Base-by-base conservation (phyloP, 2,329 filamentous ascomycete genomes). In the Zymoseptoria tritici region DNA sequence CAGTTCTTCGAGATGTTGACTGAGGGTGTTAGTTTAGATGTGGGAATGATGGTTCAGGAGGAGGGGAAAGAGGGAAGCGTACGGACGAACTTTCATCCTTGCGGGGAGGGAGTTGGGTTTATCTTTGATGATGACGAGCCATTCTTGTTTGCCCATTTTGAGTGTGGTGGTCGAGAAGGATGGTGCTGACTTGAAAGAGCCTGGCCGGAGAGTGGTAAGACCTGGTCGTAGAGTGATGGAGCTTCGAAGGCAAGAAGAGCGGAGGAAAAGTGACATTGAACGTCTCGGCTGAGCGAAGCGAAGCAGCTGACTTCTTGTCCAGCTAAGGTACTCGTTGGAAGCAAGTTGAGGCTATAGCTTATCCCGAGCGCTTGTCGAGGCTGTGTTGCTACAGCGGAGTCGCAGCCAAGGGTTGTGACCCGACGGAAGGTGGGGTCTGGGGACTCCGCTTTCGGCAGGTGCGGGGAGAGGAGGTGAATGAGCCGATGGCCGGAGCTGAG, bases 1-100 rank as follows among this genome's bases (percentile, higher is more conserved):
- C 60, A 89, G 71, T 60, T 79, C 79, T 56, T 77, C 77, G 13
- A 90, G 80, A 68, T 90, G 88, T 58, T 75, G 65, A 56, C 75
- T 75, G 59, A 16, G 16, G n/a, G n/a, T 29, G 21, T n/a, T 42
- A 54, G 42, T 21, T 52, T 54, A 21, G 8, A 11, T 24, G 11
- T n/a, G n/a, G 9, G 21, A 3, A 26, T 29, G 50, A n/a, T n/a
- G n/a, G n/a, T n/a, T n/a, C n/a, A n/a, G 31, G 20, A 8, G 19
- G 26, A 7, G 11, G 11, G 36, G 36, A 22, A n/a, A 50, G 50
- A 21, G 20, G 26, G 24, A 55, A 26, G 62, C 73, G 21, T 68
- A 77, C 68, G 71, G 67, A 53, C 79, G 66, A 3, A 77, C 74
- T 55, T 74, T 70, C 64, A 81, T 70, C 3, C 80, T 66, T 60